Evolutionary conservation across 306 rosid genomes (phyloP).

Genomic region (Lablab purpureus): DNA sequence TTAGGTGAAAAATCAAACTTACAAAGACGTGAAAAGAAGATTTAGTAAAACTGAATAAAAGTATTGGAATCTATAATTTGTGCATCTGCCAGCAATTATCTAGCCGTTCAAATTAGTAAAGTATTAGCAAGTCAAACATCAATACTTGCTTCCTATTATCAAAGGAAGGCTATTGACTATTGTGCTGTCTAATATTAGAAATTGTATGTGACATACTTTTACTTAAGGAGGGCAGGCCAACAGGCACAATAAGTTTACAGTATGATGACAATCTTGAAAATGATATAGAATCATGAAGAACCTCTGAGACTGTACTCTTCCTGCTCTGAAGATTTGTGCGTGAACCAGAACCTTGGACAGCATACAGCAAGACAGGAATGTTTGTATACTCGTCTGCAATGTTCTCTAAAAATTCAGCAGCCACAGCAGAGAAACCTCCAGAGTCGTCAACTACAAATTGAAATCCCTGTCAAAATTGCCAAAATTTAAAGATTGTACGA

Average conservation of each 20-base stretch:
- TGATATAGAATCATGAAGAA: conserved; percentile 86
- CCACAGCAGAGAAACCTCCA: conserved; percentile 90
- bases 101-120: conserved; percentile 10
- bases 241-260: conserved; percentile 77
- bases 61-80: conserved; percentile 29
- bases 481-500: conserved; percentile 37
- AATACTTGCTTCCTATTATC: conserved; percentile 27
- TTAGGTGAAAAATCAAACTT: conserved; percentile 34
- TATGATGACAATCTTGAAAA: conserved; percentile 84
- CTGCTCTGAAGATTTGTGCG: conserved; percentile 52
- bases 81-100: conserved; percentile 30
- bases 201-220: conserved; percentile 54
- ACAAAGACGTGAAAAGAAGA: conserved; percentile 26
- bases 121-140: conserved; percentile 36
- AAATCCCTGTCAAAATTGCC: conserved; percentile 74
- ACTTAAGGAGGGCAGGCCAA: conserved; percentile 79
- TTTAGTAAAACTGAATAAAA: conserved; percentile 32
- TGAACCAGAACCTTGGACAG: conserved; percentile 65
- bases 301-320: conserved; percentile 65
- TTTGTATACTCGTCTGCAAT: conserved; percentile 85
- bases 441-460: conserved; percentile 86
- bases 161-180: conserved; percentile 10
- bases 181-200: conserved; percentile 27
- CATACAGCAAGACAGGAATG: conserved; percentile 72
- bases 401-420: conserved; percentile 78